Base-by-base conservation (phyloP, 495 filamentous ascomycete species). In the Rhizodiscina lignyota region DNA sequence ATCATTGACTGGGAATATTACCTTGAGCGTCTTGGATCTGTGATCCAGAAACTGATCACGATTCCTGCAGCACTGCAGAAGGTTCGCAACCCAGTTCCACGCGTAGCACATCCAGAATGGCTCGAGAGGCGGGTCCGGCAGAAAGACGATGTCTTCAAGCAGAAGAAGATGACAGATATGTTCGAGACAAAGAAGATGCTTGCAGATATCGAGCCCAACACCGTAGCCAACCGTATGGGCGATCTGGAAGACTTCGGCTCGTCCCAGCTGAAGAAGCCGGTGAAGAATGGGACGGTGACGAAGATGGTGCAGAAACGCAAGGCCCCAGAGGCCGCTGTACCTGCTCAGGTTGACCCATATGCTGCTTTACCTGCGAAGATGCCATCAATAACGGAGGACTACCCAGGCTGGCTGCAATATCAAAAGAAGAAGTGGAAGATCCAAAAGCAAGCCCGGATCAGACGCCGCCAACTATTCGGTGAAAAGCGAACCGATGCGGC, bases 341-440 rank as follows among this genome's bases (percentile, higher is more conserved):
- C 54, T 5, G 68, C 74, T 21, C 68, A 68, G 4, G 54, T 65
- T 3, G 80, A 96, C 50, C 85, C 86, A 4, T 94, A 81, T 49
- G 78, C 85, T 17, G 74, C 66, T 38, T 68, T 99, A 3, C 89
- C 89, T 0, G 68, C 78, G 22, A 68, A 66, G 34, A 94, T 94
- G 82, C 91, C 89, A 15, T 68, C 65, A 5, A 83, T 86, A 18
- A 75, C 72, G 0, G 76, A 89, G 28, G 83, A 99, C 55, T 99
- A 99, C 40, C 58, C 68, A 17, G 83, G 72, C 0, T 99, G 93
- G 62, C 58, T 99, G 31, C 67, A 78, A 51, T 99, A 99, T 48
- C 89, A 99, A 50, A 99, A 99, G 56, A 72, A 84, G 58, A 99
- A 99, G 53, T 99, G 89, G 89, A 94, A 84, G 58, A 80, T 99